Evolutionary conservation across 805 yeast genomes (phyloP).

Genomic region (Alloascoidea africana): DNA sequence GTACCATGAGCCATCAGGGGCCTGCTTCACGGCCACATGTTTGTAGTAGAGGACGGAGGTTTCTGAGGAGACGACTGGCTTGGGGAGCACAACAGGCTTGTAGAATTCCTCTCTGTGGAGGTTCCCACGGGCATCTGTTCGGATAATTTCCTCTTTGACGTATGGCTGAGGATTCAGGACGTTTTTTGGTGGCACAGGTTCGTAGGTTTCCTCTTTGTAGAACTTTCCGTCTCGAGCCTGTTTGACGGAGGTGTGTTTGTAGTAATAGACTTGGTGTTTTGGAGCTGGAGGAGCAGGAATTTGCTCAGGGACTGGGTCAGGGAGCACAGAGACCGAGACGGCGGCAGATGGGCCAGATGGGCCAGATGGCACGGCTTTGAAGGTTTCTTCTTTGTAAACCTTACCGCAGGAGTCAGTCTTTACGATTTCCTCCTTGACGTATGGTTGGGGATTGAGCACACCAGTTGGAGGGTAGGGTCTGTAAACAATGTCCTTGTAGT

Average conservation of each 20-base stretch:
- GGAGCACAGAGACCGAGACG: too few species aligned
- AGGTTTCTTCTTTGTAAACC: too few species aligned
- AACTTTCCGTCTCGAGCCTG: not conserved
- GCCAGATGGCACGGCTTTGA: too few species aligned
- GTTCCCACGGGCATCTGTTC: not conserved
- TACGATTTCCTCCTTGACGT: too few species aligned
- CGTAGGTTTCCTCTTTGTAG: not conserved
- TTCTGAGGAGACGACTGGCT: not conserved
- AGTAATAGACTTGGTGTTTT: too few species aligned
- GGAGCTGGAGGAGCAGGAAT: too few species aligned
- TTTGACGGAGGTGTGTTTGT: not conserved
- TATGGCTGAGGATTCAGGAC: not conserved
- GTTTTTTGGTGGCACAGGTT: not conserved
- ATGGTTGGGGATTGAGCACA: too few species aligned
- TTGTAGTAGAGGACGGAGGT: not conserved
- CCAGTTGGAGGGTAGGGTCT: too few species aligned
- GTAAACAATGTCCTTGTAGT: too few species aligned
- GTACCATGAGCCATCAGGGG: not conserved
- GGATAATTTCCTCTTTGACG: not conserved
- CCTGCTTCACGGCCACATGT: constrained; percentile 1
- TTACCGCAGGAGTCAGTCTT: too few species aligned
- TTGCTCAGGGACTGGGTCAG: too few species aligned
- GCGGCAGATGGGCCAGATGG: too few species aligned
- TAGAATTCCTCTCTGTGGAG: not conserved
- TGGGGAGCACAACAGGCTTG: not conserved